Base-by-base conservation (phyloP, 179 eudicot species). In the Gypsophila paniculata region DNA sequence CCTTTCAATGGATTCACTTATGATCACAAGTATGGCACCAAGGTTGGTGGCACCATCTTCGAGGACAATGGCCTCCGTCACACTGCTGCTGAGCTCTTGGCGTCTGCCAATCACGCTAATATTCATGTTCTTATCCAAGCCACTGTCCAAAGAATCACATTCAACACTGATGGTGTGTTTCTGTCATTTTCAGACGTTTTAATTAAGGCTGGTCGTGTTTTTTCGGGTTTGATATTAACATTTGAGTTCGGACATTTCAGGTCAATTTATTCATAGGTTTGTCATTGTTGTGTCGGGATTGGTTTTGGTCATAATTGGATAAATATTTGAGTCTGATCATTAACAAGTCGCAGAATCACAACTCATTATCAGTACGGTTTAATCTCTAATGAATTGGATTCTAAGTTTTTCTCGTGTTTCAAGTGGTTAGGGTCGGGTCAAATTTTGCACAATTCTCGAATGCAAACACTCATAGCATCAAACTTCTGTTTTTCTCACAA, bases 41-140 rank as follows among this genome's bases (percentile, higher is more conserved):
- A 94, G 73, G 93, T 94, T 51, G 97, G 99, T 1, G 99, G 99
- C 15, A 94, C 96, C 11, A 90, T 91, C 22, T 94, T 94, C 61
- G 97, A 91, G 36, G 62, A 76, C 32, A 75, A 55, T 19, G 99
- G 93, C 1, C 88, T 77, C 23, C 91, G 99, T 44, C 96, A 87
- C 87, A 86, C 97, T 2, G 90, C 97, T 0, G 99, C 93, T 5
- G 96, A 94, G 85, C 86, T 94, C 62, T 84, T 94, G 17, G 80
- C 86, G 18, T 83, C 97, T 0, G 96, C 83, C 19, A 81, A 92
- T 64, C 88, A 89, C 6, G 8, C 83, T 8, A 94, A 86, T 13
- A 77, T 92, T 19, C 36, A 75, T 8, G 99, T 90, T 74, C 79
- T 94, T 77, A 68, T 92, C 66, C 93, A 84, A 61, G 99, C 99